Conservation (phyloP, 192 early-diverging fungal genomes). For the Coemansia sp. region DNA sequence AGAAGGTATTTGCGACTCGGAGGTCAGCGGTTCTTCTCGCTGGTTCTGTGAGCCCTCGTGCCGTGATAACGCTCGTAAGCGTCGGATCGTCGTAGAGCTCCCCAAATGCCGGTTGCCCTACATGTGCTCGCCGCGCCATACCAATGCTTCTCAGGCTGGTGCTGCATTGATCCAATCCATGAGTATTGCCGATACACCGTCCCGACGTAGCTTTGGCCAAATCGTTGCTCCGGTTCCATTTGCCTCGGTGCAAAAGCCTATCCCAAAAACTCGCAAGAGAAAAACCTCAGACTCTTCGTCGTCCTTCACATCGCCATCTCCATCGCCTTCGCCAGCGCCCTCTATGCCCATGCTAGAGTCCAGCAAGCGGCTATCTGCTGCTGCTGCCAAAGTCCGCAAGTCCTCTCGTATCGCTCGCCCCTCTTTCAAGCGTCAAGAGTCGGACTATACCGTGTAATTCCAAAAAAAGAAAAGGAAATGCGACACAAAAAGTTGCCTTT, state of each 20-base stretch:
- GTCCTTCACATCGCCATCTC: not conserved
- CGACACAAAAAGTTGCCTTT: not conserved
- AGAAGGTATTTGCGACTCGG: slow-evolving; percentile 28
- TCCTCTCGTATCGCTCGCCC: slow-evolving; percentile 50
- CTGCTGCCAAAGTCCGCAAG: slow-evolving; percentile 45
- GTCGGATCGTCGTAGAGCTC: slow-evolving; percentile 53
- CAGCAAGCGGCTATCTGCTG: not conserved
- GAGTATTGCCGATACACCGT: not conserved
- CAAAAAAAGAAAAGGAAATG: not conserved
- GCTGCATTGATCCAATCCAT: not conserved
- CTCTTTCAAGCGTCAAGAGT: slow-evolving; percentile 44
- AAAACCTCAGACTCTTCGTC: not conserved
- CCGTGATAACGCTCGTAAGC: slow-evolving; percentile 44
- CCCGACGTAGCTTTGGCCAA: slow-evolving; percentile 3
- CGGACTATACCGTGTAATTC: slow-evolving; percentile 31
- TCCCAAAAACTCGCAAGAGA: slow-evolving; percentile 13
- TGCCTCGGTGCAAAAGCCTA: slow-evolving; percentile 1
- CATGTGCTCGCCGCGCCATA: slow-evolving; percentile 56
- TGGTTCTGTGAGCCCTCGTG: slow-evolving; percentile 55
- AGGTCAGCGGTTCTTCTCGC: slow-evolving; percentile 11
- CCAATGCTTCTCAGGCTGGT: not conserved
- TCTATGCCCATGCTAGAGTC: not conserved
- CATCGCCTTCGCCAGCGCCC: not conserved
- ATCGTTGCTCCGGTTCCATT: not conserved
- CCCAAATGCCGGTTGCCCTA: slow-evolving; percentile 54